Evolutionary conservation across 139 green algal species (phyloP).

Genomic region (Tetratostichococcus sp.): DNA sequence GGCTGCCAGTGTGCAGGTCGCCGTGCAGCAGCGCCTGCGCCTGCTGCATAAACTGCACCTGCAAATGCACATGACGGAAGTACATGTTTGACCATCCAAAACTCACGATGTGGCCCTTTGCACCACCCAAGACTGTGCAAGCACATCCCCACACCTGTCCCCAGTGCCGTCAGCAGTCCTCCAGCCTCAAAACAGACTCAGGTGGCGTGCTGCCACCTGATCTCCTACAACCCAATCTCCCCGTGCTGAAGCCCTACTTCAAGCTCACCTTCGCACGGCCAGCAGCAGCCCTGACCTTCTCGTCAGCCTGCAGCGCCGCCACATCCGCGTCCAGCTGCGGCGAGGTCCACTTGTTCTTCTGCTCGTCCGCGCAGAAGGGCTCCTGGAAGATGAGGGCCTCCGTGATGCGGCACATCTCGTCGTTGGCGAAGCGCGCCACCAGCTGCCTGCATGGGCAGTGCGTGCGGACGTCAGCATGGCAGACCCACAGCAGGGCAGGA

Average conservation of each 20-base stretch:
- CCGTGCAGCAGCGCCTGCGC: constrained; percentile 90
- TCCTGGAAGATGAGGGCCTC: constrained; percentile 97
- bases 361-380: constrained; percentile 62
- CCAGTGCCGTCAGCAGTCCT: no score
- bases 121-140: no score
- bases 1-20: constrained; percentile 93
- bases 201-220: no score
- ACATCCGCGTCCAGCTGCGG: constrained; percentile 84
- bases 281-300: not conserved
- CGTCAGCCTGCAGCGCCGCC: not conserved
- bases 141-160: no score
- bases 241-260: no score
- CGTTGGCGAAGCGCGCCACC: constrained; percentile 63
- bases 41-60: constrained; percentile 62
- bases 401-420: constrained; percentile 87
- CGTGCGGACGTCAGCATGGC: not conserved
- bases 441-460: constrained; percentile 23
- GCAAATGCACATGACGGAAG: not conserved
- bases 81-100: no score
- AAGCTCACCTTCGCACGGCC: not conserved
- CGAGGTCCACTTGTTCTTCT: constrained; percentile 70
- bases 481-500: not conserved
- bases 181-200: no score
- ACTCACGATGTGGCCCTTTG: no score
- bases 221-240: no score